Conservation (phyloP, 345 rosid species). For the Populus alba region DNA sequence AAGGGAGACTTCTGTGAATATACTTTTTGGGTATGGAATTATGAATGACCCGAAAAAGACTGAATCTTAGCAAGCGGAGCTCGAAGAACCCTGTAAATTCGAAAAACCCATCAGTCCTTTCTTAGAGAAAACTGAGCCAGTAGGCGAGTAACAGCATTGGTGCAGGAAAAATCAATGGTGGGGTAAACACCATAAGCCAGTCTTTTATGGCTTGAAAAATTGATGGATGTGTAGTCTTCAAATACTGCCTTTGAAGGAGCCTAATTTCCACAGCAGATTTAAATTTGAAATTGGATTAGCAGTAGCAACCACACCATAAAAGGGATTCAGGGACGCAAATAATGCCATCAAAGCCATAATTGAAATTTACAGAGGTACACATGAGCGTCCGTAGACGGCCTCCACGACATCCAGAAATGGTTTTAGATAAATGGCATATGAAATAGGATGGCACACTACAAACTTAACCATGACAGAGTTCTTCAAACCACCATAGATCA, state of each 20-base stretch:
- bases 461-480: constrained; percentile 32
- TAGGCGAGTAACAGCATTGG: no score
- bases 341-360: constrained; percentile 15
- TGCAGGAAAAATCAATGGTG: no score
- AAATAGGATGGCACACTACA: constrained; percentile 33
- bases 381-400: constrained; percentile 3
- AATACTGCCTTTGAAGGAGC: no score
- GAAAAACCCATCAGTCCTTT: no score
- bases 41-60: no score
- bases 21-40: no score
- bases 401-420: constrained; percentile 24
- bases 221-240: no score
- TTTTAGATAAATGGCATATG: constrained; percentile 23
- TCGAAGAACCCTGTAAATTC: no score
- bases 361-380: constrained; percentile 23
- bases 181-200: not conserved
- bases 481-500: constrained; percentile 44
- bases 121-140: no score
- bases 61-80: no score
- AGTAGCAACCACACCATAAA: not conserved
- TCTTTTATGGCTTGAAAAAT: not conserved
- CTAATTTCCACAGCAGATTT: not conserved
- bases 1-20: no score
- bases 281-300: not conserved
- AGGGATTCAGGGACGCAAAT: not conserved